Conservation (phyloP, 768 basidiomycete genomes). For the Rossbeevera mucosa region DNA sequence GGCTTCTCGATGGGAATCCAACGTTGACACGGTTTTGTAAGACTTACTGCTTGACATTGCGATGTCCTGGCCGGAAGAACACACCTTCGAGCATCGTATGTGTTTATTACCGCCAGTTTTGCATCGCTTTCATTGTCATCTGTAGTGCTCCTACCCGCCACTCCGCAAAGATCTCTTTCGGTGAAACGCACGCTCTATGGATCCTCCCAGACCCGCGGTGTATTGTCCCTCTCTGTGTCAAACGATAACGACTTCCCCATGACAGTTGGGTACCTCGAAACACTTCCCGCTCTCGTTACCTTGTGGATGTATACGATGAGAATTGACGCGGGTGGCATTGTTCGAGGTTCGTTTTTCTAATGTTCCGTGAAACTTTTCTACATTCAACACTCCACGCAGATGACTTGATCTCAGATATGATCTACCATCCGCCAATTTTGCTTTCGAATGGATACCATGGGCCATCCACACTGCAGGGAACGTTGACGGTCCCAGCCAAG, state of each 20-base stretch:
- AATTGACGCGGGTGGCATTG: conserved; percentile 42
- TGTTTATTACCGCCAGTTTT: not conserved
- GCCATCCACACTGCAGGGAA: conserved; percentile 70
- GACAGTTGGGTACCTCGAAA: conserved; percentile 67
- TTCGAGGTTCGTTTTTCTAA: conserved; percentile 38
- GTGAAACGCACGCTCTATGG: conserved; percentile 70
- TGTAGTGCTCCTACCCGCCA: conserved; percentile 35
- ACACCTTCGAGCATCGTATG: conserved; percentile 57
- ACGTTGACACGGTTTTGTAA: conserved; percentile 2
- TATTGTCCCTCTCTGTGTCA: conserved; percentile 59
- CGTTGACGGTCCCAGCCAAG: conserved; percentile 64
- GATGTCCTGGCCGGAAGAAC: conserved; percentile 51
- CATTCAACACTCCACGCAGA: conserved; percentile 34
- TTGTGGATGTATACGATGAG: conserved; percentile 80
- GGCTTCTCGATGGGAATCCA: not conserved
- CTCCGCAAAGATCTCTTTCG: conserved; percentile 46
- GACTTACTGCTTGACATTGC: conserved; percentile 47
- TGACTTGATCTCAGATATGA: conserved; percentile 57
- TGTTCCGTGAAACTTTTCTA: too few relatives aligned
- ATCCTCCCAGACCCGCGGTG: conserved; percentile 70
- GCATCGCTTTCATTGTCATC: not conserved
- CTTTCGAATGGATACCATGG: conserved; percentile 16
- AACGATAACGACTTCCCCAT: conserved; percentile 54
- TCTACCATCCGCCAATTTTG: conserved; percentile 46
- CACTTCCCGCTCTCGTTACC: conserved; percentile 90